Evolutionary conservation across 2,329 filamentous ascomycete species (phyloP), one percentile per base, ranked within the genome.

Genomic region (Trichoderma sp.): DNA sequence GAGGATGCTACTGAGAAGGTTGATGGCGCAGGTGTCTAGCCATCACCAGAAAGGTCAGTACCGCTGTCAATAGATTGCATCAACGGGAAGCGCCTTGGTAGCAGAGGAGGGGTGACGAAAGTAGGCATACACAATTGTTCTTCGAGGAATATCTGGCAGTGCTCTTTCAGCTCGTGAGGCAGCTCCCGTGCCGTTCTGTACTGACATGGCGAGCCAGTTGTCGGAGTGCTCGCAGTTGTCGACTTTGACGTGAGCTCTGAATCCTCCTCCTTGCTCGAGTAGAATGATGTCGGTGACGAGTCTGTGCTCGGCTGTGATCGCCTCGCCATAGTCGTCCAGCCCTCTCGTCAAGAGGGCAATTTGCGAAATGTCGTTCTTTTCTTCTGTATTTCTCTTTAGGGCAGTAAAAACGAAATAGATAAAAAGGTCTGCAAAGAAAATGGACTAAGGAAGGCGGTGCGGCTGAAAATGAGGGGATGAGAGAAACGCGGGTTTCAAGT

Each of bases 91-190:
- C 31, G 67, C 14, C 52, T 21, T 14, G 24, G n/a, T 10, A 14
- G 24, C 14, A 43, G 16, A 11, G 69, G 69, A 66, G 70, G 71
- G 31, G 19, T 66, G 31, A 47, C 4, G 27, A n/a, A 47, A 2
- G 27, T 37, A 66, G 35, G 55, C 84, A 68, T 81, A 90, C 89
- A 91, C 33, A 94, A 86, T 69, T 88, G 84, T 79, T 95, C 92
- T 78, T 95, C 92, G 0, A 95, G 82, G 76, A 91, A 92, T 56
- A 93, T 91, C 69, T 88, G 87, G 73, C 87, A 88, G 74, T 93
- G 89, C 69, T 88, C 83, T 68, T 85, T 86, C 21, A 94, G 79
- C 74, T 91, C 88, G 69, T 85, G 87, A 1, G 89, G 87, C 14
- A 94, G 79, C 53, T 81, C 79, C 71, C 81, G 84, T 7, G 85